A percentile compares a stretch with the other conserved stretches of the same genome.
These are phyloP conservation scores for Xenoacremonium recifei DNA, from an alignment of 2,329 filamentous ascomycete species.

Conservation along the genomic window DNA sequence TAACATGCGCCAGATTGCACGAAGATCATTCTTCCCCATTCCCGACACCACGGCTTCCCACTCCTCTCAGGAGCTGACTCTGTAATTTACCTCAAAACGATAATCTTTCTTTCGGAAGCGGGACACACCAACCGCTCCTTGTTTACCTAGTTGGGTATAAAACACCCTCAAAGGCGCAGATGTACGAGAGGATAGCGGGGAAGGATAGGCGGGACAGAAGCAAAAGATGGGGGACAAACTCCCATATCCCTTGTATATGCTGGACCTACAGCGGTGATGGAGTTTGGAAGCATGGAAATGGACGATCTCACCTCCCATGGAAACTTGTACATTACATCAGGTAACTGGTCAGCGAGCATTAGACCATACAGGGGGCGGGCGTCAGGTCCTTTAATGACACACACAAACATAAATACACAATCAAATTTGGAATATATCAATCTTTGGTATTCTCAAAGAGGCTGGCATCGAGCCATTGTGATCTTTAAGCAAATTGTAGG, in stretches of 20 bases:
- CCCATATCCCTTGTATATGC: slow-evolving; percentile 28
- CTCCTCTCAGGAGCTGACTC: slow-evolving; percentile 23
- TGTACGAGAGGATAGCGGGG: slow-evolving; percentile 5
- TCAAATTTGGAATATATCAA: too few species aligned
- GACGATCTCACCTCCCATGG: slow-evolving; percentile 54
- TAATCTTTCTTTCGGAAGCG: slow-evolving; percentile 12
- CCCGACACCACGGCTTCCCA: slow-evolving; percentile 33
- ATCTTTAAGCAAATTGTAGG: too few species aligned
- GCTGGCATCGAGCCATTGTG: too few species aligned
- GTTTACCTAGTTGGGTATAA: too few species aligned
- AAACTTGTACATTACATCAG: slow-evolving; percentile 50
- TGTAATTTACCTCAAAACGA: slow-evolving; percentile 30
- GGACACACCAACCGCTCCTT: too few species aligned
- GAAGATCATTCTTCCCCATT: slow-evolving; percentile 42
- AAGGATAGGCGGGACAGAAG: slow-evolving; percentile 10
- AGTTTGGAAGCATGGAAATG: slow-evolving; percentile 39
- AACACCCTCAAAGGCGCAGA: slow-evolving; percentile 19
- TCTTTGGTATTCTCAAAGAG: too few species aligned
- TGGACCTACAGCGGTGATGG: slow-evolving; percentile 27
- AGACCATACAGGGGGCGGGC: slow-evolving; percentile 39
- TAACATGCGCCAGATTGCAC: slow-evolving; percentile 30
- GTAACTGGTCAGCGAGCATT: slow-evolving; percentile 43
- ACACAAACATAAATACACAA: too few species aligned
- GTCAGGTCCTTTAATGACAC: slow-evolving; percentile 32
- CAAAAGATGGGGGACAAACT: slow-evolving; percentile 14